phyloP scores from a whole-genome alignment of 768 basidiomycete species.

The Sutorius australiensis region DNA sequence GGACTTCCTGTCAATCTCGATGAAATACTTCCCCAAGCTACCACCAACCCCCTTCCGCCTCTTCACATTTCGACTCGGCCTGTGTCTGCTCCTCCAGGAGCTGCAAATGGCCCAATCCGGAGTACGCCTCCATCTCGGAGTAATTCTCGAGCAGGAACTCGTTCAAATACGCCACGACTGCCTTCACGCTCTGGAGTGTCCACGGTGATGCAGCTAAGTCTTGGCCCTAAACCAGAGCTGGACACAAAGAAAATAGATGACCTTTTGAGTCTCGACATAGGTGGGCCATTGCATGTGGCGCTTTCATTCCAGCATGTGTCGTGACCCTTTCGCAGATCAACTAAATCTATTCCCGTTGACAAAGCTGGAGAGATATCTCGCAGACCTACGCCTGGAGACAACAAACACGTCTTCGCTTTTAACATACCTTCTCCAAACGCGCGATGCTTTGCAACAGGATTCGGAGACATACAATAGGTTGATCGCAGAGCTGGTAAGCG shows the following conservation, averaged over 20 bases:
- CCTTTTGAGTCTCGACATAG: conserved; percentile 62
- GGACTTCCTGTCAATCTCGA: conserved; percentile 95
- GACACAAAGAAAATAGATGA: conserved; percentile 62
- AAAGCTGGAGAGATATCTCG: conserved; percentile 61
- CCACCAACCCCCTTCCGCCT: conserved; percentile 65
- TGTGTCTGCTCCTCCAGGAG: conserved; percentile 72
- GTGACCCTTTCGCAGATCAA: conserved; percentile 46
- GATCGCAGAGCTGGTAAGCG: conserved; percentile 88
- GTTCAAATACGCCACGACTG: conserved; percentile 43
- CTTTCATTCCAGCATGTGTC: conserved; percentile 3
- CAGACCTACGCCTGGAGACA: conserved; percentile 68
- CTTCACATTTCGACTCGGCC: conserved; percentile 82
- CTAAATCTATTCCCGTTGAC: conserved; percentile 67
- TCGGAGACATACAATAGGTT: conserved; percentile 86
- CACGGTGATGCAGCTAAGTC: conserved; percentile 39
- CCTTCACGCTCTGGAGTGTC: conserved; percentile 31
- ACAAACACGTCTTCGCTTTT: conserved; percentile 71
- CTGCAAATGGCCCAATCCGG: conserved; percentile 37
- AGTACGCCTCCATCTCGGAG: conserved; percentile 33
- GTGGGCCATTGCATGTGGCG: conserved; percentile 38
- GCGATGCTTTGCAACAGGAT: conserved; percentile 81
- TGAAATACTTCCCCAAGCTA: conserved; percentile 74
- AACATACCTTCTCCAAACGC: conserved; percentile 76
- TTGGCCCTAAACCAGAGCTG: conserved; percentile 77
- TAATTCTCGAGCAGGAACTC: conserved; percentile 52